A percentile compares a stretch with the other conserved stretches of the same genome.
Evolutionary conservation across 805 yeast species (phyloP).

Genomic region (Clavispora santaluciae): DNA sequence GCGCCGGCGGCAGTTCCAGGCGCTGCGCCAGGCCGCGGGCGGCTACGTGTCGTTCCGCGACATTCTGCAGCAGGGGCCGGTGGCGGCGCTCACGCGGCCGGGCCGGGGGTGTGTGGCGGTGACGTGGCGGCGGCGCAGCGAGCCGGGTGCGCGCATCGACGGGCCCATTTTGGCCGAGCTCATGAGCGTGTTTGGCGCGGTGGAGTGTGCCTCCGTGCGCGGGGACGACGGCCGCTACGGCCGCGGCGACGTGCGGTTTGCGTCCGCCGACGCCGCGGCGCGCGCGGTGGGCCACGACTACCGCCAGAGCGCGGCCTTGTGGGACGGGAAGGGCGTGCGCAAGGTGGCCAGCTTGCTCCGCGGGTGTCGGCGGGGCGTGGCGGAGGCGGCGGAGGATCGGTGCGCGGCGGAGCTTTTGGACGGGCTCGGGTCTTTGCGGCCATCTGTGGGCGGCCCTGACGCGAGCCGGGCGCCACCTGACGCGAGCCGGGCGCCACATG

Average conservation of each 20-base stretch:
- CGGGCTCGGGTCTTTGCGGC: no score
- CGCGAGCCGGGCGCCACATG: no score
- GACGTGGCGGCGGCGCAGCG: constrained; percentile 44
- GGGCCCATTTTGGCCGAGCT: constrained; percentile 30
- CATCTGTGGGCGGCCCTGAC: no score
- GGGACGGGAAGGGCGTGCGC: constrained; percentile 44
- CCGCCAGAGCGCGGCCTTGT: constrained; percentile 33
- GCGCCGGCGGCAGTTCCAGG: constrained; percentile 7
- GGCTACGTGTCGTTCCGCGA: constrained; percentile 19
- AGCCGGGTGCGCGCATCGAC: constrained; percentile 26
- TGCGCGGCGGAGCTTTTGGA: not conserved
- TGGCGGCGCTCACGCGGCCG: constrained; percentile 6
- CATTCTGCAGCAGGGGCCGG: constrained; percentile 6
- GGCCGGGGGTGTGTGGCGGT: no score
- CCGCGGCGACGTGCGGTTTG: constrained; percentile 34
- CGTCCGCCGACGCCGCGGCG: constrained; percentile 20
- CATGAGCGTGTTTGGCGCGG: constrained; percentile 44
- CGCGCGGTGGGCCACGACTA: constrained; percentile 41
- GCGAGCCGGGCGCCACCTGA: no score
- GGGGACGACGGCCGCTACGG: constrained; percentile 25
- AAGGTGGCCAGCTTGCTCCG: constrained; percentile 45
- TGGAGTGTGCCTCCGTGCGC: constrained; percentile 13
- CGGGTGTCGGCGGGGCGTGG: constrained; percentile 17
- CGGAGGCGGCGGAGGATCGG: constrained; percentile 1
- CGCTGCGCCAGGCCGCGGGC: constrained; percentile 1